Conservation (phyloP, 2,329 filamentous ascomycete genomes). For the Sporothrix sp. region DNA sequence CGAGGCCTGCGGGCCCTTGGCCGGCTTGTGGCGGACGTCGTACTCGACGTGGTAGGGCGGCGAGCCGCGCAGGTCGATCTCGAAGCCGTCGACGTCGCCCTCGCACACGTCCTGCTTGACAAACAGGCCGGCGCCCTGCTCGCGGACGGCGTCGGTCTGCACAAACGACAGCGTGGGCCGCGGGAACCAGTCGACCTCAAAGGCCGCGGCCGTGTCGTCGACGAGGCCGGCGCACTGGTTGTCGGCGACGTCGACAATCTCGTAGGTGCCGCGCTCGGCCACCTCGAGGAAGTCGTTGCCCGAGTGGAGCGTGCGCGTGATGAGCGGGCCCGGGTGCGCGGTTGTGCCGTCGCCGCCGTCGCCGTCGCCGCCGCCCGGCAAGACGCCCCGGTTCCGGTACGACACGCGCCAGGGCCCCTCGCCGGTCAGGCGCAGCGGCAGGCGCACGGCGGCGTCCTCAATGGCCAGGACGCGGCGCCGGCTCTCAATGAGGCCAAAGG, state of each 20-base stretch:
- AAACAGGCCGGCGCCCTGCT: constrained; percentile 43
- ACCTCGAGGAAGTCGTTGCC: constrained; percentile 62
- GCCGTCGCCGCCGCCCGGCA: too few species aligned
- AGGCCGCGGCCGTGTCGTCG: constrained; percentile 61
- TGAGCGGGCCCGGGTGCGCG: constrained; percentile 27
- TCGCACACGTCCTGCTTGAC: constrained; percentile 81
- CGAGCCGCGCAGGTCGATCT: constrained; percentile 57
- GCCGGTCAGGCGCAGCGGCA: constrained; percentile 79
- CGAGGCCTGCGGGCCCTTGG: constrained; percentile 48
- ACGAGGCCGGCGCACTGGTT: constrained; percentile 72
- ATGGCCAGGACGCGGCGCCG: constrained; percentile 65
- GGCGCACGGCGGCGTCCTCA: constrained; percentile 60
- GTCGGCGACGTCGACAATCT: constrained; percentile 69
- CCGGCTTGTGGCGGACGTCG: constrained; percentile 61
- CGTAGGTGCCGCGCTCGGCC: constrained; percentile 61
- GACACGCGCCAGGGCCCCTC: constrained; percentile 74
- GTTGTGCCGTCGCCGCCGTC: constrained; percentile 25
- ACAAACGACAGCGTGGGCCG: constrained; percentile 63
- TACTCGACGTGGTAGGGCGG: constrained; percentile 80
- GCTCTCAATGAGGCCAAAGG: constrained; percentile 78
- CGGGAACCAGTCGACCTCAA: constrained; percentile 77
- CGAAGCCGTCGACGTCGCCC: constrained; percentile 83
- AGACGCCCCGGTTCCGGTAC: constrained; percentile 53
- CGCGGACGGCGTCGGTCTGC: constrained; percentile 51
- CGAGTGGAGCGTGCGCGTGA: constrained; percentile 39